Evolutionary conservation across 108 stramenopile species (phyloP), one percentile per base, ranked within the genome.

Genomic region (Cyclotella sp.): DNA sequence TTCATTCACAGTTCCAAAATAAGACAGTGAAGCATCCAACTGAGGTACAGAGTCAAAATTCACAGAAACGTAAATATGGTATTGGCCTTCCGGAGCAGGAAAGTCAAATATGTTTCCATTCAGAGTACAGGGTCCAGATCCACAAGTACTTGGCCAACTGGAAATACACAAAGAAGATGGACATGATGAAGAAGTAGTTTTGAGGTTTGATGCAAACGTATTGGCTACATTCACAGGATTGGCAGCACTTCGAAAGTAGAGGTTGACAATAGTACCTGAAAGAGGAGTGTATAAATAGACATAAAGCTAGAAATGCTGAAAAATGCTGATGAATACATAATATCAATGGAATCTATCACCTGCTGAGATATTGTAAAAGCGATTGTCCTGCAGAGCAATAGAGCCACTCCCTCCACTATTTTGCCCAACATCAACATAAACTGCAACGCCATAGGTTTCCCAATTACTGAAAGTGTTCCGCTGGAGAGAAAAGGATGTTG

Each of bases 141-240:
- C 53, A 54, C 53, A 54, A 8, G 53, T n/a, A n/a, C 53, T 54
- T 54, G 53, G 53, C 53, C 53, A 54, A n/a, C n/a, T 54, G 15
- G 53, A 54, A n/a, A 54, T 54, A 21, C n/a, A 54, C 11, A 54
- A 54, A 54, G 53, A 8, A 18, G 53, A 12, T 21, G 15, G n/a
- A 54, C 13, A 45, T 12, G 13, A 13, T 13, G 9, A 9, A 13
- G 44, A 12, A 45, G 44, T 45, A 12, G 53, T n/a, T 19, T 54
- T n/a, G 15, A 54, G n/a, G 8, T 54, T n/a, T 12, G 53, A 54
- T 54, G 11, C 53, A 54, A 54, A 54, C n/a, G 8, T 19, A 54
- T 54, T 54, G n/a, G 53, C 53, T 18, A 54, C n/a, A 21, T 54
- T 54, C n/a, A 54, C 53, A 19, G 53, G 53, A 8, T 19, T 54